Percentiles rank a stretch among this genome's conserved stretches.
phyloP scores from a whole-genome alignment of 2,329 filamentous ascomycete genomes.

The Ophiostoma piceae region DNA sequence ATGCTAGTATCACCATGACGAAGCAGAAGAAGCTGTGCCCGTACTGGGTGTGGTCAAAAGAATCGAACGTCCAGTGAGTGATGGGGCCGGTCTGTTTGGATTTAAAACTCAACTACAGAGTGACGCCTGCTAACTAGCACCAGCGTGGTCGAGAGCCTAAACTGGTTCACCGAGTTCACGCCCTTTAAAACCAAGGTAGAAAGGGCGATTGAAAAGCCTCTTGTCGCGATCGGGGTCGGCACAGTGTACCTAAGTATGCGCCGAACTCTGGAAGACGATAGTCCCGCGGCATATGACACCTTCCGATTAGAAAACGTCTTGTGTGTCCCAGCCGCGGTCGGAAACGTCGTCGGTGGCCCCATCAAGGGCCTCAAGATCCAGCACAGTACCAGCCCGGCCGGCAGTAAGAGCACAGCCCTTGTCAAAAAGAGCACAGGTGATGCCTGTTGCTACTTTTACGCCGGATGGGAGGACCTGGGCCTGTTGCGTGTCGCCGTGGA shows the following conservation, averaged over 20 bases:
- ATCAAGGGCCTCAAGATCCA: background rate
- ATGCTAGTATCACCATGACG: background rate
- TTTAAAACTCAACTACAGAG: no score
- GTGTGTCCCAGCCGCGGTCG: background rate
- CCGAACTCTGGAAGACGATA: background rate
- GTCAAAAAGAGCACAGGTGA: no score
- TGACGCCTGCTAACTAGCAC: background rate
- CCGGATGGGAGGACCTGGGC: background rate
- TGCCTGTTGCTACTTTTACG: background rate
- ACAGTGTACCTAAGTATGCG: background rate
- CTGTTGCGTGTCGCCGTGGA: background rate
- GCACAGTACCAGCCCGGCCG: background rate
- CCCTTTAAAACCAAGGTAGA: background rate
- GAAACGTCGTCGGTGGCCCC: background rate
- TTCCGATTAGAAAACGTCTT: background rate
- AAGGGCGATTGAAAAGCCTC: background rate
- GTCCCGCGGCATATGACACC: background rate
- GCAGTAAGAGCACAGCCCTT: background rate
- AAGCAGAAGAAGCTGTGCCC: background rate
- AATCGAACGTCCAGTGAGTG: background rate
- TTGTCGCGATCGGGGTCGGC: background rate
- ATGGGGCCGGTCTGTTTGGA: no score
- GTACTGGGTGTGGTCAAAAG: background rate
- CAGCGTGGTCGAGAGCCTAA: background rate
- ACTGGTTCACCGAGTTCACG: background rate